Evolutionary conservation across 495 filamentous ascomycete species (phyloP), one percentile per base, ranked within the genome.

Genomic region (Letharia lupina): DNA sequence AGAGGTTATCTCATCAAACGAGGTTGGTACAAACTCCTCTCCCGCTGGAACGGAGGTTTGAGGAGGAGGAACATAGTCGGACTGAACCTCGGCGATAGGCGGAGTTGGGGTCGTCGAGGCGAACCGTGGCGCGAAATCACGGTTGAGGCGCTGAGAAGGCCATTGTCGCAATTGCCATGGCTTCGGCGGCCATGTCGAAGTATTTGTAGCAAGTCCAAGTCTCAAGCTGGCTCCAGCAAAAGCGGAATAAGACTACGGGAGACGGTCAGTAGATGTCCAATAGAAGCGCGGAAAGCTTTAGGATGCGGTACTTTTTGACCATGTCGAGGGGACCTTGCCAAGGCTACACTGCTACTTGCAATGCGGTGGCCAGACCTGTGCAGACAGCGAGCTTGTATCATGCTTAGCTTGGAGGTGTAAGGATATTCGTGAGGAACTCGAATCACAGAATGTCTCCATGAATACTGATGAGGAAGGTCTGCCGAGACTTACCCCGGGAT

Each of bases 1-100:
- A 61, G 79, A 75, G 61, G 77, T 77, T 6, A 80, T 71, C 10
- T 77, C 75, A 16, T 72, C 62, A 11, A 77, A 58, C 44, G 76
- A 73, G 12, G 66, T 57, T 35, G 60, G 16, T 31, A 57, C 39
- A 2, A 47, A 3, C 3, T 42, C 61, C 2, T 64, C 40, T 10
- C 12, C 28, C 8, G 60, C 31, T 48, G 60, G 60, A 23, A 28
- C 5, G 40, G 61, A 44, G 10, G 50, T 31, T 20, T 58, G 15
- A 16, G 56, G 16, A 13, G 60, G 48, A 39, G 59, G 20, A 47
- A 60, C 58, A 47, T 52, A 45, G 4, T 58, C 59, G 33, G 67
- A 23, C 50, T 66, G 45, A 28, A 63, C 4, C 6, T 69, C 60
- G 50, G 63, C 67, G 39, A 62, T n/a, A 31, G 64, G 50, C 20